Base-by-base conservation (phyloP, 805 yeast species). In the Sungouiozyma intestinalis region DNA sequence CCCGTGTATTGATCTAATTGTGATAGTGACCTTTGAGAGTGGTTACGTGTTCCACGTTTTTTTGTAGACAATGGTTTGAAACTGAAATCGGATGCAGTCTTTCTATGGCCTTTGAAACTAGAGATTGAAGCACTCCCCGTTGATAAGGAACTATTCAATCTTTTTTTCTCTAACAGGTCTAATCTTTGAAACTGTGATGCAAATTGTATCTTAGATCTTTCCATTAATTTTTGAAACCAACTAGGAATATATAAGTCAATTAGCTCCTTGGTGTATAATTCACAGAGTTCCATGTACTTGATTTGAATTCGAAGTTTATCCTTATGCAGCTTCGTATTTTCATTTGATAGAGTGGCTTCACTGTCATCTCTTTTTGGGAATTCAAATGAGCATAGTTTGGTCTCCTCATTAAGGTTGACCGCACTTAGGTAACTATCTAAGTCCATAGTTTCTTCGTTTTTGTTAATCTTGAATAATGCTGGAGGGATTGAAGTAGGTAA, bases 121-220 rank as follows among this genome's bases (percentile, higher is more conserved):
- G 31, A 3, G 37, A 43, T 8, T 33, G 34, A 21, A 17, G 35
- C 33, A 34, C 27, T 21, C 11, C 24, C 24, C n/a, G 33, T 40
- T 7, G 52, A 47, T 3, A 49, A 19, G 4, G 53, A 49, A 39
- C 50, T 47, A 27, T 77, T 76, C 44, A 87, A 67, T 35, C 97
- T 67, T 15, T 68, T 69, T 48, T 77, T 76, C 57, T 88, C 97
- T 21, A 73, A 69, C 37, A 73, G 62, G 62, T 90, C 95, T 36
- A 88, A 65, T 38, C 63, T 63, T 48, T 74, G 73, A 58, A 86
- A 88, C 48, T 77, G 68, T 20, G 74, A 71, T 33, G 64, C 50
- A 29, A 68, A 53, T 38, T 61, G 54, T 9, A 53, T 33, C 33
- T 58, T 54, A 2, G 57, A 49, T 15, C 46, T 45, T 15, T 44